phyloP scores from a whole-genome alignment of 2,329 filamentous ascomycete genomes.

The Pyricularia sp. region DNA sequence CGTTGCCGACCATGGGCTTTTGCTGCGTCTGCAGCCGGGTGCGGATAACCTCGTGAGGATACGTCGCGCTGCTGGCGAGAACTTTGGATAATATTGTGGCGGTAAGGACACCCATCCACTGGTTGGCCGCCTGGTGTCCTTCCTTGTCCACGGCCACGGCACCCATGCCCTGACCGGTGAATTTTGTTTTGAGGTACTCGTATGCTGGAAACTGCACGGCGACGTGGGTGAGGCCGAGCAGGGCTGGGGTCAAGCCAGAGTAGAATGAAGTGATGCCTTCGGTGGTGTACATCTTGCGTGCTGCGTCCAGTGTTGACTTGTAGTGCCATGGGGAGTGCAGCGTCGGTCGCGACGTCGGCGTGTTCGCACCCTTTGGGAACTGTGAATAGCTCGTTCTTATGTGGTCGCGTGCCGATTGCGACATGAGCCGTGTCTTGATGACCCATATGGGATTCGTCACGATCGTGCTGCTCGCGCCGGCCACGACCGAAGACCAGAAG shows the following conservation, averaged over 20 bases:
- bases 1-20: slow-evolving; percentile 43
- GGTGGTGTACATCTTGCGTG: slow-evolving; percentile 86
- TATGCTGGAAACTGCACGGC: slow-evolving; percentile 97
- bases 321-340: slow-evolving; percentile 82
- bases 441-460: slow-evolving; percentile 99
- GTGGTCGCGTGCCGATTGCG: slow-evolving; percentile 53
- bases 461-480: slow-evolving; percentile 86
- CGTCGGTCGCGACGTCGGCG: slow-evolving; percentile 43
- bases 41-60: slow-evolving; percentile 92
- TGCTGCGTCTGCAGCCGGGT: slow-evolving; percentile 92
- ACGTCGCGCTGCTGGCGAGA: slow-evolving; percentile 87
- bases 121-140: slow-evolving; percentile 41
- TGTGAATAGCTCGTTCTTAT: slow-evolving; percentile 34
- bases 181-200: slow-evolving; percentile 82
- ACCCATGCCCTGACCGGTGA: slow-evolving; percentile 86
- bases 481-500: slow-evolving; percentile 82
- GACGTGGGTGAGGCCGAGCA: slow-evolving; percentile 88
- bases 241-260: slow-evolving; percentile 83
- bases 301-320: slow-evolving; percentile 78
- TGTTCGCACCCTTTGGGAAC: slow-evolving; percentile 40
- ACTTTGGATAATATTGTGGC: slow-evolving; percentile 93
- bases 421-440: slow-evolving; percentile 97
- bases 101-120: slow-evolving; percentile 75
- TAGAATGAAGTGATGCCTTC: slow-evolving; percentile 91
- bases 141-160: slow-evolving; percentile 45